phyloP scores from a whole-genome alignment of 2,329 filamentous ascomycete species.

The Verticillium nubilum region DNA sequence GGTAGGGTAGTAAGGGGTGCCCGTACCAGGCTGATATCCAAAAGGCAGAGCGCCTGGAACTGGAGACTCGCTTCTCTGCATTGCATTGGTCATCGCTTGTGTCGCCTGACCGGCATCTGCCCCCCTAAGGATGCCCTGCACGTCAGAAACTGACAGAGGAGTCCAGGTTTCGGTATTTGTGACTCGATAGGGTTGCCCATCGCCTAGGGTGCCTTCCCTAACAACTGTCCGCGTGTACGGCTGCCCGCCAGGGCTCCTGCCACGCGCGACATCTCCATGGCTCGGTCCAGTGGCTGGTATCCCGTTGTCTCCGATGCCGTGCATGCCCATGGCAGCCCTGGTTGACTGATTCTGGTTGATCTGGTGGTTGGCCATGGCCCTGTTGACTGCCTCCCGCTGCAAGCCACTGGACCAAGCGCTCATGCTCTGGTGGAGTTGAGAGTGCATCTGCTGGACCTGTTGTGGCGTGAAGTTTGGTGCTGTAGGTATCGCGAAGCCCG shows the following conservation, averaged over 20 bases:
- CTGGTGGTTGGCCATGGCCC: conserved; percentile 35
- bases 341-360: conserved; percentile 37
- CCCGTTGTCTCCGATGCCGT: conserved; percentile 30
- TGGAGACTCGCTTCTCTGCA: conserved; percentile 37
- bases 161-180: conserved; percentile 13
- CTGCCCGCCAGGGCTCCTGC: conserved; percentile 22
- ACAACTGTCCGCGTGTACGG: conserved; percentile 10
- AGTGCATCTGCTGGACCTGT: conserved; percentile 15
- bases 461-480: conserved; percentile 9
- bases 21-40: conserved; percentile 33
- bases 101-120: conserved; percentile 40
- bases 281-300: conserved; percentile 16
- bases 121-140: conserved; percentile 39
- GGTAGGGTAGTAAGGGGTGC: conserved; percentile 28
- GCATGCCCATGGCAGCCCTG: conserved; percentile 32
- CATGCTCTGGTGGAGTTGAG: conserved; percentile 34
- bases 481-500: conserved; percentile 1
- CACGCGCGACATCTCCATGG: conserved; percentile 13
- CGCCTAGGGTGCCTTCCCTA: conserved; percentile 9
- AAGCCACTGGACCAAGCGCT: conserved; percentile 39
- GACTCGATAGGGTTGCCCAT: conserved; percentile 13
- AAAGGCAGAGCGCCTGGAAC: conserved; percentile 21
- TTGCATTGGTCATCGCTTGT: conserved; percentile 36
- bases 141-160: conserved; percentile 33
- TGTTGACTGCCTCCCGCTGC: conserved; percentile 39